Conservation (phyloP, 78 protist genomes). For the Diacronema lutheri region DNA sequence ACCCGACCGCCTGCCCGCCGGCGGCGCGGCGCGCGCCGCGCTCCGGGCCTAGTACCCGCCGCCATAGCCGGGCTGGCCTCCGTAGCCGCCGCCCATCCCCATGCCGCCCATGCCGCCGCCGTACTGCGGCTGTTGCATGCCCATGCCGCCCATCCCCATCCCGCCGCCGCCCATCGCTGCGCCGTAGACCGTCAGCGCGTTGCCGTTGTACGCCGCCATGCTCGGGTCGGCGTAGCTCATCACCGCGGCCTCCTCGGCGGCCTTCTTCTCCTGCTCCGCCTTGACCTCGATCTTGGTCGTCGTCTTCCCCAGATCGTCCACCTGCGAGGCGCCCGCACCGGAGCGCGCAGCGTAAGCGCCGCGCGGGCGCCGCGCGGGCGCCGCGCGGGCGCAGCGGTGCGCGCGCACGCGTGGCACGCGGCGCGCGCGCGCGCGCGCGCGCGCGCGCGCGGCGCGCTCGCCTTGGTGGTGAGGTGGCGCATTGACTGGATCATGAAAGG, state of each 20-base stretch:
- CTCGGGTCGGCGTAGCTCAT: not conserved
- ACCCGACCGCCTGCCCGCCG: no score
- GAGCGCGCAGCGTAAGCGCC: not conserved
- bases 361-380: not conserved
- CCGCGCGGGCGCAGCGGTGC: slow-evolving; percentile 47
- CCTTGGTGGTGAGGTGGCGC: slow-evolving; percentile 53
- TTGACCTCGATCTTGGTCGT: slow-evolving; percentile 7
- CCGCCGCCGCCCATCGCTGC: not conserved
- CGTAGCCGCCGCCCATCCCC: not conserved
- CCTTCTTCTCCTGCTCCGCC: slow-evolving; percentile 20
- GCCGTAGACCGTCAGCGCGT: not conserved
- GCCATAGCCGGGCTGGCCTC: no score
- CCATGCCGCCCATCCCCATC: not conserved
- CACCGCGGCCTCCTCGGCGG: slow-evolving; percentile 8
- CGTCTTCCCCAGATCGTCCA: not conserved
- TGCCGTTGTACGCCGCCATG: not conserved
- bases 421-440: not conserved
- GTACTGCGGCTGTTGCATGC: no score
- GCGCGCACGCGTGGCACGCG: no score
- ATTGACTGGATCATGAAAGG: slow-evolving; percentile 94
- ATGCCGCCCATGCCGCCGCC: not conserved
- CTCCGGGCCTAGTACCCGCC: not conserved
- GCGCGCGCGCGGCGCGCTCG: not conserved
- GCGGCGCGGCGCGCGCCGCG: not conserved
- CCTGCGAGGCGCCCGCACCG: not conserved